These are phyloP conservation scores for Arthrobotrys entomopaga DNA, from an alignment of 2,329 filamentous ascomycete species.

Conservation along the genomic window DNA sequence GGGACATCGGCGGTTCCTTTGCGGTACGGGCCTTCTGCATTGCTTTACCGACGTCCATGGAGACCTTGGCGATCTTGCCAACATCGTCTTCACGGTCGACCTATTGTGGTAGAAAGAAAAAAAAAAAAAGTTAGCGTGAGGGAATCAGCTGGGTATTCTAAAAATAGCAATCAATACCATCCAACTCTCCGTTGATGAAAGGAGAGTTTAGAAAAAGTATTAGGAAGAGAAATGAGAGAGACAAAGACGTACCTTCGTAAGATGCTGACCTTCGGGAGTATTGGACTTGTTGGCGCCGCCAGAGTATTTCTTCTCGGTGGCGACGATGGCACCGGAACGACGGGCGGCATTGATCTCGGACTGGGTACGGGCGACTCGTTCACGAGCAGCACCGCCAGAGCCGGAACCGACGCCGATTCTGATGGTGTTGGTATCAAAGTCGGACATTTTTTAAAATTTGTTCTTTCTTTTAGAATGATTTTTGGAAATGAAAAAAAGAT, in stretches of 20 bases:
- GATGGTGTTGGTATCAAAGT: constrained; percentile 78
- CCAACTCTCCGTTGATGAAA: neutral
- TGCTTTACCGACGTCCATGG: constrained; percentile 80
- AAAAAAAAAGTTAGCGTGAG: constrained; percentile 8
- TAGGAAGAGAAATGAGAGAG: neutral
- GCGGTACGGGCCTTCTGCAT: constrained; percentile 82
- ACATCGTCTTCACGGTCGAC: constrained; percentile 98
- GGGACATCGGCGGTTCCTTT: constrained; percentile 93
- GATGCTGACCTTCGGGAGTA: constrained; percentile 83
- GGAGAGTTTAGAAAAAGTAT: neutral
- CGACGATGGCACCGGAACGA: constrained; percentile 78
- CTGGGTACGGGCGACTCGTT: constrained; percentile 90
- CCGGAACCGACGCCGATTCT: constrained; percentile 91
- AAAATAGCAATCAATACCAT: constrained; percentile 25
- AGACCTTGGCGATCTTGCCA: constrained; percentile 93
- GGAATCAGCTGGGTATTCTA: constrained; percentile 6
- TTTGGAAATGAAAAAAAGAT: too few species aligned
- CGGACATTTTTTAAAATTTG: constrained; percentile 68
- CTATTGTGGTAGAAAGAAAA: constrained; percentile 68
- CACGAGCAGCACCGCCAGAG: constrained; percentile 74
- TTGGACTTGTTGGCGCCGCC: constrained; percentile 60
- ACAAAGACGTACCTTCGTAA: constrained; percentile 68
- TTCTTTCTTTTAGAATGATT: neutral
- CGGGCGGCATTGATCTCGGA: constrained; percentile 84
- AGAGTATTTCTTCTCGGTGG: constrained; percentile 85